Evolutionary conservation across 176 grass and related monocot genomes (phyloP).

Genomic region (Pontederia crassipes): DNA sequence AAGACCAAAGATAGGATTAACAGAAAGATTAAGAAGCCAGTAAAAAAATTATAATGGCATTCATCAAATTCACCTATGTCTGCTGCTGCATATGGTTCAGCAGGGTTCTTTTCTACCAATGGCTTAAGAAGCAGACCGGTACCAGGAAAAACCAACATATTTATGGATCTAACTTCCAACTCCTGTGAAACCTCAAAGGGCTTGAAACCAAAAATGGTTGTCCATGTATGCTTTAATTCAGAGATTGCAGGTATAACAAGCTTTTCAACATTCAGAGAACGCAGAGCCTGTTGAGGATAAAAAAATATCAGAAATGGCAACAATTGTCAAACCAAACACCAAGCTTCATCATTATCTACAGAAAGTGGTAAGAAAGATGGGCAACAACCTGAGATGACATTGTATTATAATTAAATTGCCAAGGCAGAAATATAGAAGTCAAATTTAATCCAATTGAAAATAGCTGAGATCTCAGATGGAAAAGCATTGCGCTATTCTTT

Average conservation of each 20-base stretch:
- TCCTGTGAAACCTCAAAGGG: slow-evolving; percentile 55
- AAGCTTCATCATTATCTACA: neutral
- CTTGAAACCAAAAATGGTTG: slow-evolving; percentile 70
- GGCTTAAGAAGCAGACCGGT: slow-evolving; percentile 89
- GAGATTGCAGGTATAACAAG: slow-evolving; percentile 87
- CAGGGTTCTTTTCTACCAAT: slow-evolving; percentile 39
- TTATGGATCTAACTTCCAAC: slow-evolving; percentile 65
- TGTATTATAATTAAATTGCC: too few species aligned
- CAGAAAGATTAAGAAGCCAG: slow-evolving; percentile 12
- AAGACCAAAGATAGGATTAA: slow-evolving; percentile 9
- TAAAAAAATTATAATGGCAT: slow-evolving; percentile 10
- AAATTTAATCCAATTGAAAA: too few species aligned
- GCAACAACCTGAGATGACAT: too few species aligned
- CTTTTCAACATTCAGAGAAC: slow-evolving; percentile 80
- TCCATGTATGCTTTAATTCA: slow-evolving; percentile 91
- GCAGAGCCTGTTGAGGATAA: slow-evolving; percentile 53
- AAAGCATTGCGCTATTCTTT: too few species aligned
- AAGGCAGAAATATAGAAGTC: too few species aligned
- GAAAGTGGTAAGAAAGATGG: too few species aligned
- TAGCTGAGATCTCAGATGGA: too few species aligned
- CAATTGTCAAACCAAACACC: neutral
- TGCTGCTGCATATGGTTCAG: slow-evolving; percentile 14
- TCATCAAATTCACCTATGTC: slow-evolving; percentile 40
- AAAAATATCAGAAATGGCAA: slow-evolving; percentile 22
- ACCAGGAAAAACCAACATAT: slow-evolving; percentile 81